Evolutionary conservation across 768 basidiomycete species (phyloP), one percentile per base, ranked within the genome.

Genomic region (Mycena olivaceomarginata): DNA sequence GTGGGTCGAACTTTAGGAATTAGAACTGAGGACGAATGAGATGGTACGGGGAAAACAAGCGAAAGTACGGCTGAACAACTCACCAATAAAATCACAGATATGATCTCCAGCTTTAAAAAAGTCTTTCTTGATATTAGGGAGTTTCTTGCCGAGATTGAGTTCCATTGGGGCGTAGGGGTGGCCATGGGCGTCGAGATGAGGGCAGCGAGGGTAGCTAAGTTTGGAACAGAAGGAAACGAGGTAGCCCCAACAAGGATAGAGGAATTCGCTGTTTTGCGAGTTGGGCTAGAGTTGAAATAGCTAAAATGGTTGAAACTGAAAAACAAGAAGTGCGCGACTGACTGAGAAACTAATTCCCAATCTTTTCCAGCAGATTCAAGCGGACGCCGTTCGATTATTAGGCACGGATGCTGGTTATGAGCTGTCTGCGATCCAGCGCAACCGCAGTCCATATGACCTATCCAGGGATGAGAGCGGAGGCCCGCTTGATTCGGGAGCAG

Each of bases 291-390:
- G 37, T 31, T 15, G 31, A 60, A 60, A 22, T 20, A 57, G 22
- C 25, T 10, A 20, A 7, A 11, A n/a, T n/a, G n/a, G n/a, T n/a
- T n/a, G n/a, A n/a, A n/a, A 57, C 4, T 3, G 20, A 25, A 13
- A 39, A 39, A 10, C 31, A 60, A 39, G 7, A 22, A 13, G 7
- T 39, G 8, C 4, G n/a, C 20, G 22, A 57, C 11, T 13, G 59
- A 60, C 59, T n/a, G 53, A 12, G 53, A n/a, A 56, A 56, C n/a
- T n/a, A 56, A 12, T 56, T 60, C 59, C 59, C 25, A 39, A 60
- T 60, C 31, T 8, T 31, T 31, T 15, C 22, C 8, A 20, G 15
- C 59, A n/a, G n/a, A n/a, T n/a, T n/a, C n/a, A n/a, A n/a, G n/a
- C n/a, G n/a, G n/a, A n/a, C n/a, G n/a, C n/a, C n/a, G n/a, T n/a